Evolutionary conservation across 2,329 filamentous ascomycete genomes (phyloP), one percentile per base, ranked within the genome.

Genomic region (Fusarium redolens): DNA sequence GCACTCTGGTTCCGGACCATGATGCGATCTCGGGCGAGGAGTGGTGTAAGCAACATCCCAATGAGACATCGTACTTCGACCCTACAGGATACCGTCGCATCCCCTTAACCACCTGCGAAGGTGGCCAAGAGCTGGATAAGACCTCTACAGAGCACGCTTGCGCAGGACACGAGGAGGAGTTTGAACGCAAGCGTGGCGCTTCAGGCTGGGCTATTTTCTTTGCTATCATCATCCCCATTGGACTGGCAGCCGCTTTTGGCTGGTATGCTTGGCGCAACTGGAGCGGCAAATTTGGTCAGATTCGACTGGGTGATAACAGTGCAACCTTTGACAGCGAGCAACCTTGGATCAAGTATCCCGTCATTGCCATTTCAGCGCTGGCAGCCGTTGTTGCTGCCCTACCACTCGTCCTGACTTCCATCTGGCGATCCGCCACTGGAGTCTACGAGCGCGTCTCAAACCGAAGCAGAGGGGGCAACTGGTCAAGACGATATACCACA

Each of bases 201-300:
- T 91, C 92, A 18, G 93, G 91, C 30, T 85, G 92, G 47, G 93
- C 86, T 40, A 88, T 99, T 64, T 97, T 98, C 88, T 92, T 98
- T 74, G 93, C 94, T 56, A 90, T 98, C 59, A 82, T 94, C 13
- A 83, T 96, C 8, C 95, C 96, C 0, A 87, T 98, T 65, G 86
- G 83, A 3, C 84, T 91, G 2, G 96, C 96, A 3, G 88, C 85
- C 2, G 91, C 86, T 8, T 86, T 92, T 18, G 96, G 96, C 43
- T 98, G 93, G 86, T 98, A 91, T 82, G 92, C 96, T 25, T 97
- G 92, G 86, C 89, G 86, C 68, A 93, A 93, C 82, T 98, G 94
- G 93, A 91, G 91, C 76, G 91, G 91, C 82, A 97, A 97, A 80
- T 97, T 98, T 80, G 96, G 96, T 15, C 92, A 96, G 80, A 96